phyloP scores from a whole-genome alignment of 2,329 filamentous ascomycete species.

The Raffaelea albimanens region DNA sequence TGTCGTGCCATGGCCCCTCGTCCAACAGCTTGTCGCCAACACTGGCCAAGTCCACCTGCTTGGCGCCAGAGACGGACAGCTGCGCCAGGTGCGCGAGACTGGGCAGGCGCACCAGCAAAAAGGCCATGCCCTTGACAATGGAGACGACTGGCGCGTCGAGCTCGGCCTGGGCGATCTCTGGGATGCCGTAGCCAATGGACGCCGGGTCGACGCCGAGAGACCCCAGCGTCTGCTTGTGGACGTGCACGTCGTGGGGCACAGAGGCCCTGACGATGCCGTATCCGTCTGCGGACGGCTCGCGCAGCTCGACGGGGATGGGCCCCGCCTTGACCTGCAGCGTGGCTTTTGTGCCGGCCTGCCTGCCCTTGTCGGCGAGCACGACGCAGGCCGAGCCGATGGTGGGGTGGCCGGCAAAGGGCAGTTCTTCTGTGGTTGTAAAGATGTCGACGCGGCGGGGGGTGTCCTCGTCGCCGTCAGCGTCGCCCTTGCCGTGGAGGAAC shows the following conservation, averaged over 20 bases:
- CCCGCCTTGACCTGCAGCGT: slow-evolving; percentile 46
- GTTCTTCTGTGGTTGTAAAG: slow-evolving; percentile 43
- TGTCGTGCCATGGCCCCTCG: slow-evolving; percentile 39
- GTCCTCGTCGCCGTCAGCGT: slow-evolving; percentile 15
- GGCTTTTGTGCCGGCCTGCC: slow-evolving; percentile 1
- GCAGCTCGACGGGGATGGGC: slow-evolving; percentile 34
- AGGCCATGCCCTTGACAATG: slow-evolving; percentile 67
- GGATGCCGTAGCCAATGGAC: slow-evolving; percentile 20
- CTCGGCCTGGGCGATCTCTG: slow-evolving; percentile 25
- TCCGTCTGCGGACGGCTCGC: slow-evolving; percentile 12
- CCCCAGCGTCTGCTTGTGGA: slow-evolving; percentile 38
- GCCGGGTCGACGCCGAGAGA: slow-evolving; percentile 15
- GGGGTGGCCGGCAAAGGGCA: slow-evolving; percentile 55
- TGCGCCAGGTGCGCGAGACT: slow-evolving; percentile 47
- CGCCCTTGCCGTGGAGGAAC: slow-evolving; percentile 42
- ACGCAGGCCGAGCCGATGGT: slow-evolving; percentile 47
- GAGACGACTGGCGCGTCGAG: slow-evolving; percentile 41
- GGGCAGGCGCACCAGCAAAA: slow-evolving; percentile 54
- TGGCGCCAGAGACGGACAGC: slow-evolving; percentile 18
- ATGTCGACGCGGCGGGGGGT: slow-evolving; percentile 41
- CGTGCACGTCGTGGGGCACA: slow-evolving; percentile 59
- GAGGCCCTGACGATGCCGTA: slow-evolving; percentile 44
- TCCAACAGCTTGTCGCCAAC: slow-evolving; percentile 33
- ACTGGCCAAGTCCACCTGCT: slow-evolving; percentile 21
- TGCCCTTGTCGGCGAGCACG: slow-evolving; percentile 30